Percentiles rank a stretch among this genome's conserved stretches.
These are phyloP conservation scores for Kickxella alabastrina DNA, from an alignment of 192 early-diverging fungal genomes.

Conservation along the genomic window DNA sequence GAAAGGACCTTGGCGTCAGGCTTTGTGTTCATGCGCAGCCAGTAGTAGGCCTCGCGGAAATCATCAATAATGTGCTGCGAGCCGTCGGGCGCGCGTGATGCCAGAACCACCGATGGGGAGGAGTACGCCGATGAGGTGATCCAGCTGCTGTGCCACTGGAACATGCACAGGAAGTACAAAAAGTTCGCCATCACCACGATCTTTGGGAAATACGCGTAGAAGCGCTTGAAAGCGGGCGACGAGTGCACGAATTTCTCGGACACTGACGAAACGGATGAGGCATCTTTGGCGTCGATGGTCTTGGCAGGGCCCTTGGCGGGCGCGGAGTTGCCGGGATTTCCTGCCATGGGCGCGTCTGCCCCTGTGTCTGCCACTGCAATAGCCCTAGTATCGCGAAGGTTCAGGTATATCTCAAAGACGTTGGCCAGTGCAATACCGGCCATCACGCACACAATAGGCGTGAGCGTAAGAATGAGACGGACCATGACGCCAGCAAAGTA, in stretches of 20 bases:
- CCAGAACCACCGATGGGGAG: conserved; percentile 96
- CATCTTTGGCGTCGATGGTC: too few species aligned
- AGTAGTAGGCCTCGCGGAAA: conserved; percentile 99
- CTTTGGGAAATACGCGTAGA: conserved; percentile 22
- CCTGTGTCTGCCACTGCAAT: conserved; percentile 3
- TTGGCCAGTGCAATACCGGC: conserved; percentile 87
- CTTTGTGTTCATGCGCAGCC: conserved; percentile 95
- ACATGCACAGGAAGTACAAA: conserved; percentile 74
- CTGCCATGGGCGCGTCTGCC: background rate
- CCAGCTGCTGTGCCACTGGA: conserved; percentile 98
- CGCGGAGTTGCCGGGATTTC: background rate
- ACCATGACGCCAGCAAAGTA: conserved; percentile 99
- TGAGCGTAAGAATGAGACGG: conserved; percentile 95
- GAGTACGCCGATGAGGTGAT: conserved; percentile 98
- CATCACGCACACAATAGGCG: conserved; percentile 95
- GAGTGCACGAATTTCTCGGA: background rate
- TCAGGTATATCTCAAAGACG: conserved; percentile 81
- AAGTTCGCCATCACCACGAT: conserved; percentile 61
- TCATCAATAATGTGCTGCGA: conserved; percentile 97
- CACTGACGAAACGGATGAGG: background rate
- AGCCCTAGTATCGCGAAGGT: conserved; percentile 21
- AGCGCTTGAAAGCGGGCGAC: conserved; percentile 11
- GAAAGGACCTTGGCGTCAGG: conserved; percentile 92
- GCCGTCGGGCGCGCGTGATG: conserved; percentile 82
- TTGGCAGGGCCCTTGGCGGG: background rate